Evolutionary conservation across 176 grass and related monocot genomes (phyloP), one percentile per base, ranked within the genome.

Genomic region (Miscanthus lutarioriparius): DNA sequence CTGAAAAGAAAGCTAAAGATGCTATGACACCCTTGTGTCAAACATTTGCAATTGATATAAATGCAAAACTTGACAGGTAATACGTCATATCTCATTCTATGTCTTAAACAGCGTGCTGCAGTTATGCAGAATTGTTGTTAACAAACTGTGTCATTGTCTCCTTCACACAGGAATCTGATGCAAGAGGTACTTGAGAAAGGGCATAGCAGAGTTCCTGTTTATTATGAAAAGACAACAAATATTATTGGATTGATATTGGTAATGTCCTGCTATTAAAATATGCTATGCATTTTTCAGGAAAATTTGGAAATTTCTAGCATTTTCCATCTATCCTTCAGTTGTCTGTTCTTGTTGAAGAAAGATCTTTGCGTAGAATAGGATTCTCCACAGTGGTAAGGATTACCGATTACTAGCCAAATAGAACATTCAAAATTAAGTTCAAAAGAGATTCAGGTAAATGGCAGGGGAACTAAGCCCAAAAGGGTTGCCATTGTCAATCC

Each of bases 181-280:
- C 86, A 82, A 69, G 81, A 95, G 38, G 89, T 98, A 38, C 58
- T 98, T 74, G 91, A 96, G 70, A 94, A 87, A 75, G 96, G 96
- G 67, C 96, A 99, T 80, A 99, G 96, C 79, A 90, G 93, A 76
- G 91, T 99, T 36, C 93, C 96, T 28, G 89, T 99, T 62, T 96
- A 96, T 79, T 92, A 96, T 84, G 90, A 94, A 53, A 90, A 90
- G 86, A 85, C 86, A 41, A 92, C 89, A 64, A 99, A 99, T 80
- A 92, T 99, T 83, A 94, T 99, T 90, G 96, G 96, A 51, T 83
- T 99, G 67, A 92, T 95, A 89, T 72, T 95, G 90, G 93, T 95
- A 95, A 84, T 83, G 4, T 39, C 16, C 44, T 87, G 0, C 22
- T 87, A 49, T 83, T 23, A 4, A 12, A 86, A 43, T 30, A 59